phyloP scores from a whole-genome alignment of 2,329 filamentous ascomycete species.

The Claviceps humidiphila region DNA sequence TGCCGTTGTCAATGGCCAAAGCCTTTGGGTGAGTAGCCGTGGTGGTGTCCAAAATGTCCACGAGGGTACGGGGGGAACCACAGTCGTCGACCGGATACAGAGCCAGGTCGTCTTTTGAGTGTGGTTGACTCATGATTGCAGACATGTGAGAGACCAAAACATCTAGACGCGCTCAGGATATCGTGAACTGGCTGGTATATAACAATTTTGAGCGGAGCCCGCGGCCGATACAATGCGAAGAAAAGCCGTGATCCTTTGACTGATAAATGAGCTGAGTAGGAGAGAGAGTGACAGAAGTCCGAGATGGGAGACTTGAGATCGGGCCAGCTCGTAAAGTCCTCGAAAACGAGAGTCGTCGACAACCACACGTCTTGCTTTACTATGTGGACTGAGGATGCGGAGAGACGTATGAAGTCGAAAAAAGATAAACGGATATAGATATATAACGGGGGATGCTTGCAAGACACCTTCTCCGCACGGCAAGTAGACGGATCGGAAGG shows the following conservation, averaged over 20 bases:
- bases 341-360: not conserved
- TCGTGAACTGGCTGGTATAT: not conserved
- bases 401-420: not conserved
- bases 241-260: not conserved
- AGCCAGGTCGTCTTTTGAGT: conserved; percentile 3
- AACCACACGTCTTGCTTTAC: not conserved
- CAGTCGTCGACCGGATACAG: conserved; percentile 5
- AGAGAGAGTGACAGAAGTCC: not conserved
- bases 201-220: not conserved
- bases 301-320: too few relatives aligned
- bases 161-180: not conserved
- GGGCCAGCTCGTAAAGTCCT: not conserved
- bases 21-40: conserved; percentile 4
- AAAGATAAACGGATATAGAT: not conserved
- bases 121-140: conserved; percentile 2
- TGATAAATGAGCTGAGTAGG: not conserved
- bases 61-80: conserved; percentile 8
- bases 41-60: conserved; percentile 10
- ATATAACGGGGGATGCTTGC: not conserved
- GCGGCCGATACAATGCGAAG: not conserved
- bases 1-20: conserved; percentile 9
- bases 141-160: not conserved
- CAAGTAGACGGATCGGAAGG: not conserved
- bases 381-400: not conserved
- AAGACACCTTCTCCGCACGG: not conserved